A percentile compares a stretch with the other conserved stretches of the same genome.
Conservation (phyloP, 1,284 basidiomycete species). For the Puccinia sorghi region DNA sequence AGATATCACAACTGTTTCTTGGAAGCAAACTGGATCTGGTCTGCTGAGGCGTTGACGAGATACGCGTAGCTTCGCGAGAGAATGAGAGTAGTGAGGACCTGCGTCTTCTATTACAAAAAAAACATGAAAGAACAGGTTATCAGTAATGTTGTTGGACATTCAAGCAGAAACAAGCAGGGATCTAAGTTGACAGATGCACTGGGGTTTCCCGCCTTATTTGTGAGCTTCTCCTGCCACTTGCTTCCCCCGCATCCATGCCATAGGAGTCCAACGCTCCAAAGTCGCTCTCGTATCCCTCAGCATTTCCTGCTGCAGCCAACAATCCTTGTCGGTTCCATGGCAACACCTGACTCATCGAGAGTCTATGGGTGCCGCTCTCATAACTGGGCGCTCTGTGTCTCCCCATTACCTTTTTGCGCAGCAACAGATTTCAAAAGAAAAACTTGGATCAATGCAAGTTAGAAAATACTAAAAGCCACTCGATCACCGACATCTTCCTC, state of each 20-base stretch:
- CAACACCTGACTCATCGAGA: slow-evolving; percentile 5
- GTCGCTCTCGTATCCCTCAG: slow-evolving; percentile 26
- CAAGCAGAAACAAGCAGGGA: neutral
- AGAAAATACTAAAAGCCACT: neutral
- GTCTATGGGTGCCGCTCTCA: slow-evolving; percentile 31
- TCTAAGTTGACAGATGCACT: slow-evolving; percentile 16
- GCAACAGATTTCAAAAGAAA: neutral
- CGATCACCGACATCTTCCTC: slow-evolving; percentile 25
- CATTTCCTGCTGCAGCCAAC: neutral
- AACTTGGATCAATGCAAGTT: neutral
- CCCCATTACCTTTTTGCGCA: slow-evolving; percentile 34
- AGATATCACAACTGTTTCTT: slow-evolving; percentile 22
- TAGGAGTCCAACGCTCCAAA: slow-evolving; percentile 7
- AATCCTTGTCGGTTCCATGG: slow-evolving; percentile 35
- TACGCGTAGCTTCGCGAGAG: slow-evolving; percentile 28
- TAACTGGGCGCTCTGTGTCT: slow-evolving; percentile 42
- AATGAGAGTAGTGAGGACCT: slow-evolving; percentile 33
- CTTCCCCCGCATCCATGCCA: slow-evolving; percentile 15
- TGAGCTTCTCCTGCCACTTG: slow-evolving; percentile 23
- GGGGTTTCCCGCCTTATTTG: slow-evolving; percentile 41
- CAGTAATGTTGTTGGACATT: neutral
- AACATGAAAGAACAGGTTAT: neutral
- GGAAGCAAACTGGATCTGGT: slow-evolving; percentile 21
- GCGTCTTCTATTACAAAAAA: slow-evolving; percentile 16
- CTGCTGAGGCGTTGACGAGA: slow-evolving; percentile 34